A percentile compares a stretch with the other conserved stretches of the same genome.
phyloP scores from a whole-genome alignment of 371 early-diverging fungal genomes.

The Mucor sp. region DNA sequence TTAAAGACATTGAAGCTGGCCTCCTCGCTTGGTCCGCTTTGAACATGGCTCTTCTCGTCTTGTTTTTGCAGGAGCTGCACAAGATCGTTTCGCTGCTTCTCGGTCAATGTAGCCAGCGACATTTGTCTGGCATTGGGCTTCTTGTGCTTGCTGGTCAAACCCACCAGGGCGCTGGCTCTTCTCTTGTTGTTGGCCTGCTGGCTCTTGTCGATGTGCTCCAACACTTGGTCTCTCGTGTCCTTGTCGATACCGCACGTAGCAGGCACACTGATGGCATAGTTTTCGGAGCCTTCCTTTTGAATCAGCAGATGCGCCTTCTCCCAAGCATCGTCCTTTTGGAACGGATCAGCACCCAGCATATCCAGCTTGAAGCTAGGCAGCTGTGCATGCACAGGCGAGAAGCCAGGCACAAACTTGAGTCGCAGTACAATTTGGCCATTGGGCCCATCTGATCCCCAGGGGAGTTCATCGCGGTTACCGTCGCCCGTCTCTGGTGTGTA shows the following conservation, averaged over 20 bases:
- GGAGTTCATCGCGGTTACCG: constrained; percentile 31
- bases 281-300: constrained; percentile 15
- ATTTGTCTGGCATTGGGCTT: neutral
- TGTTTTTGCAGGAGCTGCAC: neutral
- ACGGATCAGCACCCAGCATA: constrained; percentile 42
- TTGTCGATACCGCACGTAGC: neutral
- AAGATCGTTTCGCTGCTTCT: neutral
- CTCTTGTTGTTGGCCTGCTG: neutral
- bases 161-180: neutral
- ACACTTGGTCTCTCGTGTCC: neutral
- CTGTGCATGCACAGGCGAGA: constrained; percentile 33
- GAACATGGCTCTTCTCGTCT: neutral
- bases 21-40: neutral
- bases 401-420: constrained; percentile 31
- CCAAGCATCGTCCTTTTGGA: constrained; percentile 25
- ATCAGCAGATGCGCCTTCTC: constrained; percentile 25
- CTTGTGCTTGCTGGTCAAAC: neutral
- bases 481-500: constrained; percentile 12
- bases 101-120: neutral
- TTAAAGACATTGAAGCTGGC: neutral
- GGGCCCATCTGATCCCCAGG: constrained; percentile 24
- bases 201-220: neutral
- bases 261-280: neutral
- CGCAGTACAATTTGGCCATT: constrained; percentile 25
- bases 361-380: constrained; percentile 25